Evolutionary conservation across 2,329 filamentous ascomycete species (phyloP).

Genomic region (Drechslerella stenobrocha): DNA sequence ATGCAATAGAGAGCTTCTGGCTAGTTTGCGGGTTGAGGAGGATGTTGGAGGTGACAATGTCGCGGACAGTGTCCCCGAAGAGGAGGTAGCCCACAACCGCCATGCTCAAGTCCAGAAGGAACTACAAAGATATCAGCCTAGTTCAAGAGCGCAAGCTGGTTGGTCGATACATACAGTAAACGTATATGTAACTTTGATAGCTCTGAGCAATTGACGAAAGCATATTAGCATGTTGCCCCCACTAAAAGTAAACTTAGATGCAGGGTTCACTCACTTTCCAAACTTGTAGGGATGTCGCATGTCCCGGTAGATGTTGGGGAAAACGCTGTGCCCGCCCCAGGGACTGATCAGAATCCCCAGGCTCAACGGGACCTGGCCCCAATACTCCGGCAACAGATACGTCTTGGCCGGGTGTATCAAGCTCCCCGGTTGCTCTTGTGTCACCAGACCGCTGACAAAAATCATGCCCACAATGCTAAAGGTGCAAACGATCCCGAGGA

Average conservation of each 20-base stretch:
- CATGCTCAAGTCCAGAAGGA: conserved; percentile 76
- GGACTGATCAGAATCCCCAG: conserved; percentile 63
- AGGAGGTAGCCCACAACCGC: conserved; percentile 85
- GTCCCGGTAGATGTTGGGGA: conserved; percentile 81
- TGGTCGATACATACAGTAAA: conserved; percentile 69
- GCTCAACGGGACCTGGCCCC: conserved; percentile 79
- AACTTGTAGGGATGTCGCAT: conserved; percentile 85
- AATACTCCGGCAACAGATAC: conserved; percentile 80
- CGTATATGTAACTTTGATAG: conserved; percentile 76
- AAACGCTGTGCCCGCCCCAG: conserved; percentile 73
- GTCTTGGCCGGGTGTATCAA: conserved; percentile 77
- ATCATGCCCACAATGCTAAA: conserved; percentile 85
- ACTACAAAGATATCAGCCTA: conserved; percentile 58
- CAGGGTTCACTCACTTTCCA: conserved; percentile 53
- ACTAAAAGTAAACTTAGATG: not conserved
- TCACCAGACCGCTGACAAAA: conserved; percentile 81
- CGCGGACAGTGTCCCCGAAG: conserved; percentile 81
- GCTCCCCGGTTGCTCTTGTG: conserved; percentile 76
- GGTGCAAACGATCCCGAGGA: conserved; percentile 88
- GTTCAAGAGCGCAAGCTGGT: not conserved
- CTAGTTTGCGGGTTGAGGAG: conserved; percentile 58
- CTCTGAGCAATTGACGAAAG: conserved; percentile 56
- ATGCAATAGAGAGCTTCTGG: conserved; percentile 72
- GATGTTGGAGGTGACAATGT: conserved; percentile 76
- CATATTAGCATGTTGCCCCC: conserved; percentile 6